Base-by-base conservation (phyloP, 345 rosid species). In the Citrus sinensis region DNA sequence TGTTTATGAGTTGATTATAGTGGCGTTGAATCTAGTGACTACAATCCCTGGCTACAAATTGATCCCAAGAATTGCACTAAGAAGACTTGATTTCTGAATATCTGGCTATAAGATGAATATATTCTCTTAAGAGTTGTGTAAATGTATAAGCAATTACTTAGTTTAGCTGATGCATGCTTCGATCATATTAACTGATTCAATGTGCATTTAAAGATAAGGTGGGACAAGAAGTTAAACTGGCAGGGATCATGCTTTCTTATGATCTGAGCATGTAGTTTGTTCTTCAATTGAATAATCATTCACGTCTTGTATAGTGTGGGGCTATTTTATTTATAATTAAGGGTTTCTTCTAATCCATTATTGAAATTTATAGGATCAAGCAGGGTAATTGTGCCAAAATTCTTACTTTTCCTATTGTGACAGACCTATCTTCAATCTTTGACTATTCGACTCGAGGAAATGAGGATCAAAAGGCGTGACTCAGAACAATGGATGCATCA, bases 401-500 rank as follows among this genome's bases (percentile, higher is more conserved):
- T 32, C 58, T 40, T 29, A 54, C 55, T 19, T 65, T 2, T 82
- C 56, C 67, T 82, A 35, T 76, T 83, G 75, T 77, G 39, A 76
- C 92, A 95, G 98, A 96, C 99, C 74, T 96, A 96, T 86, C 98
- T 96, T 76, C 99, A 96, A 49, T 96, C 99, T 2, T 92, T 92
- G 11, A 96, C 99, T 0, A 94, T 94, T 61, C 96, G 98, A 9
- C 92, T 96, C 58, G 99, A 96, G 84, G 99, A 96, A 79, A 94
- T 96, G 99, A 88, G 99, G 81, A 90, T 96, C 66, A 96, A 94
- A 83, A 90, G 97, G 89, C 99, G 97, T 13, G 99, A 95, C 81
- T 92, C 99, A 16, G 99, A 95, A 67, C 99, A 92, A 84, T 95
- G 99, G 98, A 95, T 95, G 99, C 98, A 90, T 85, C 99, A 95